A percentile compares a stretch with the other conserved stretches of the same genome.
Evolutionary conservation across 2,329 filamentous ascomycete species (phyloP).

Genomic region (Colletotrichum theobromicola): DNA sequence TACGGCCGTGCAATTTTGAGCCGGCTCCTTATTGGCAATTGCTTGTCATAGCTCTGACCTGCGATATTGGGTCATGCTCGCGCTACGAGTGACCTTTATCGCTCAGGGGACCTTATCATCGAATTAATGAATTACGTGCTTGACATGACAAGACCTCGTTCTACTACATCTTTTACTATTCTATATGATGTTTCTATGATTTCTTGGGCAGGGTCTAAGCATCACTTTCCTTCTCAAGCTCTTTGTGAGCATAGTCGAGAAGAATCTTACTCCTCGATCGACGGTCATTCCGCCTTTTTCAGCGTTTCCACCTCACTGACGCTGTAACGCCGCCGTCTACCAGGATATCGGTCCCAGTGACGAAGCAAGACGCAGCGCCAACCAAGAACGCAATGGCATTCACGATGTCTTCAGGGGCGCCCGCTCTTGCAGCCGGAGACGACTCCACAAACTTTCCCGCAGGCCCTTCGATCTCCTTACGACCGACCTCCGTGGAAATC

Average conservation of each 20-base stretch:
- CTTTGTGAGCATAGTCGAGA: rapidly evolving
- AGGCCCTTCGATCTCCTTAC: not conserved
- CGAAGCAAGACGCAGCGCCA: not conserved
- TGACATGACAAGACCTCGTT: not conserved
- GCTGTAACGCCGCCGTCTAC: not conserved
- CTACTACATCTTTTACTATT: not conserved
- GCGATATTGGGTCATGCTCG: too few species aligned
- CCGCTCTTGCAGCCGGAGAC: not conserved
- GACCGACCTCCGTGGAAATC: not conserved
- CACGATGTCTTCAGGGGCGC: not conserved
- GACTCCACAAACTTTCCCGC: not conserved
- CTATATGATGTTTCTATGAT: not conserved
- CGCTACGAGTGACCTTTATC: not conserved
- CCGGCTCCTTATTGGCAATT: too few species aligned
- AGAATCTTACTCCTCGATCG: not conserved
- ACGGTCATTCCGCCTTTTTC: not conserved
- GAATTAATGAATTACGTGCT: not conserved
- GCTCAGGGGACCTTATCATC: not conserved
- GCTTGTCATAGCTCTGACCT: too few species aligned
- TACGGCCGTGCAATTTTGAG: too few species aligned
- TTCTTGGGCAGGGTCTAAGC: not conserved
- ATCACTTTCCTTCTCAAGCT: not conserved
- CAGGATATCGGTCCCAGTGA: not conserved
- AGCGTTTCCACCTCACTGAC: not conserved
- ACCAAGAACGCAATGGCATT: not conserved